Conservation (phyloP, 352 stramenopile genomes). For the Blastocystis sp. region DNA sequence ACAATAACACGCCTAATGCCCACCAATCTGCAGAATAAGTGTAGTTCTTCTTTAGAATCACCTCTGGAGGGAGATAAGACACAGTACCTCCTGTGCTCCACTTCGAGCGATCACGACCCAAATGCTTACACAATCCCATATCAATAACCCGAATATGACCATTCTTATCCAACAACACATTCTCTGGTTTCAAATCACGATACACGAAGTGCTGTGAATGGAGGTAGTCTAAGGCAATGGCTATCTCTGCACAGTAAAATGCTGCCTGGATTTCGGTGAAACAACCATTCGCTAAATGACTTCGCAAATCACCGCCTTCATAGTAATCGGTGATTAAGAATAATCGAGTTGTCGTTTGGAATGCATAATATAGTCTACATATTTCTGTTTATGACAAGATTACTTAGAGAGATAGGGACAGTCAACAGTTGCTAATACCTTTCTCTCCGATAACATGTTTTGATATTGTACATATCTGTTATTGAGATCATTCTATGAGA, state of each 20-base stretch:
- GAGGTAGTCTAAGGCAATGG: conserved; percentile 83
- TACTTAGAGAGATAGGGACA: conserved; percentile 73
- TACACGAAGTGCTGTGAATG: conserved; percentile 85
- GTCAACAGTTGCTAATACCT: conserved; percentile 82
- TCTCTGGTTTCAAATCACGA: conserved; percentile 86
- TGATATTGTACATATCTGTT: not conserved
- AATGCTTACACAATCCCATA: conserved; percentile 79
- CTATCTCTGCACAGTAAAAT: conserved; percentile 82
- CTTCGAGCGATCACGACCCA: not conserved
- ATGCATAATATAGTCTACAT: conserved; percentile 88
- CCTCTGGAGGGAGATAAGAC: conserved; percentile 78
- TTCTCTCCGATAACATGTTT: conserved; percentile 79
- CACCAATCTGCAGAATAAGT: conserved; percentile 79
- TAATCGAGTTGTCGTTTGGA: conserved; percentile 87
- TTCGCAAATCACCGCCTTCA: conserved; percentile 88
- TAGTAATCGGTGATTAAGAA: conserved; percentile 96
- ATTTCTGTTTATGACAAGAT: conserved; percentile 67
- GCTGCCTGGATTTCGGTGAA: conserved; percentile 85
- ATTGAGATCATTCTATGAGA: conserved; percentile 82
- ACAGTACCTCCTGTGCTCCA: conserved; percentile 64
- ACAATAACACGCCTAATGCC: conserved; percentile 78
- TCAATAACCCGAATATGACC: conserved; percentile 81
- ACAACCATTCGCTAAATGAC: conserved; percentile 86
- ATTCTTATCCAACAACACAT: conserved; percentile 83
- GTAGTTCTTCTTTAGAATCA: conserved; percentile 74